Base-by-base conservation (phyloP, 2,329 filamentous ascomycete genomes). In the Clonostachys sp. region DNA sequence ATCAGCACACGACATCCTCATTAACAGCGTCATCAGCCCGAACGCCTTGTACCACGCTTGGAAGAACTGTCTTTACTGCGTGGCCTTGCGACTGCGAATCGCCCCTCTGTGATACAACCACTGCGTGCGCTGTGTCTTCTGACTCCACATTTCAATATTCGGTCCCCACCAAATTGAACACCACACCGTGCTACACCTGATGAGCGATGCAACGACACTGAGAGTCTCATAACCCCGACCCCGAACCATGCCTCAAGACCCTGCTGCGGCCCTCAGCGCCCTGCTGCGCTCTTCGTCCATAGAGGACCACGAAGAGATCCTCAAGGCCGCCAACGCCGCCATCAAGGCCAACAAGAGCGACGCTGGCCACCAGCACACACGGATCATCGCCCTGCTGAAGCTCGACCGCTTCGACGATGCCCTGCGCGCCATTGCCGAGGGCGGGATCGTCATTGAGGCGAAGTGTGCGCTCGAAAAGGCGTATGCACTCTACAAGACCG, bases 401-500 rank as follows among this genome's bases (percentile, higher is more conserved):
- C 80, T 94, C 56, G 89, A 94, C 66, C 86, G 88, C 49, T 94
- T 86, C 64, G 81, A 87, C 48, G 89, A 94, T 64, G 87, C 87
- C 42, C 71, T 90, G 43, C 81, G 81, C 50, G 77, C 81, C 47
- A 77, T 92, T 50, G 78, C 83, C 50, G 80, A 83, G 35, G 82
- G 75, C 16, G 82, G 83, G 44, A 72, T 78, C 49, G 72, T 70
- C 53, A 68, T 91, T 48, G 80, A 84, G 60, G 70, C 78, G 38
- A 67, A 68, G 48, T 88, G 84, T 54, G 60, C 68, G 14, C 73
- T 91, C 41, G 89, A 91, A 64, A 84, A 84, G 61, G 81, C 86
- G 3, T 95, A 95, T 70, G 85, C 87, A n/a, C 75, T 91, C 17
- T 95, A 94, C 70, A 94, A 91, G 71, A 78, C 81, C 1, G 87